phyloP scores from a whole-genome alignment of 2,329 filamentous ascomycete genomes.

The Fusarium sp. region DNA sequence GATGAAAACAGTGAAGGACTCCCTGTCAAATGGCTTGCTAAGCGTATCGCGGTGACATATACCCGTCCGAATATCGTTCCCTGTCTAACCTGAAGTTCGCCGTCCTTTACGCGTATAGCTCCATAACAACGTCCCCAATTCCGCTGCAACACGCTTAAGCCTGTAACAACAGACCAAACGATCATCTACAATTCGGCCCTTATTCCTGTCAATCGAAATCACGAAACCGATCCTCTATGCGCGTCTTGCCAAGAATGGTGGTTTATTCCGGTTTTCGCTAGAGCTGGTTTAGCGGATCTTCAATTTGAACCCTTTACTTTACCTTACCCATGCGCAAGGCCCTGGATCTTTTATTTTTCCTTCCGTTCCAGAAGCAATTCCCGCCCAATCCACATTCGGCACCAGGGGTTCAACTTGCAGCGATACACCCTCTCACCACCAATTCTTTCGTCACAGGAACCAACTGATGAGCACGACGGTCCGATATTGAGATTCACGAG shows the following conservation, averaged over 20 bases:
- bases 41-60: fast-evolving
- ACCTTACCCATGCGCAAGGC: constrained; percentile 5
- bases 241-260: constrained; percentile 1
- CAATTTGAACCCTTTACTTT: not conserved
- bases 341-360: constrained; percentile 37
- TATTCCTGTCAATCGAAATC: not conserved
- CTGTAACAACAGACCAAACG: not conserved
- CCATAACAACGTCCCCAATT: too few relatives aligned
- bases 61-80: fast-evolving
- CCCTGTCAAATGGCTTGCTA: fast-evolving
- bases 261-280: not conserved
- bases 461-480: not conserved
- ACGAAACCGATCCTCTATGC: not conserved
- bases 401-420: constrained; percentile 16
- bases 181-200: not conserved
- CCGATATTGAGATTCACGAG: not conserved
- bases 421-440: constrained; percentile 1
- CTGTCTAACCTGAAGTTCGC: not conserved
- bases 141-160: not conserved
- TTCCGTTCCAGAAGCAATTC: constrained; percentile 1
- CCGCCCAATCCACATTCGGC: constrained; percentile 13
- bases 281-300: constrained; percentile 1
- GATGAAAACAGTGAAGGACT: not conserved
- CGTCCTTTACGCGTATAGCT: not conserved
- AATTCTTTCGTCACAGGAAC: not conserved